Conservation (phyloP, 116 monocot species). For the Cymodocea nodosa region DNA sequence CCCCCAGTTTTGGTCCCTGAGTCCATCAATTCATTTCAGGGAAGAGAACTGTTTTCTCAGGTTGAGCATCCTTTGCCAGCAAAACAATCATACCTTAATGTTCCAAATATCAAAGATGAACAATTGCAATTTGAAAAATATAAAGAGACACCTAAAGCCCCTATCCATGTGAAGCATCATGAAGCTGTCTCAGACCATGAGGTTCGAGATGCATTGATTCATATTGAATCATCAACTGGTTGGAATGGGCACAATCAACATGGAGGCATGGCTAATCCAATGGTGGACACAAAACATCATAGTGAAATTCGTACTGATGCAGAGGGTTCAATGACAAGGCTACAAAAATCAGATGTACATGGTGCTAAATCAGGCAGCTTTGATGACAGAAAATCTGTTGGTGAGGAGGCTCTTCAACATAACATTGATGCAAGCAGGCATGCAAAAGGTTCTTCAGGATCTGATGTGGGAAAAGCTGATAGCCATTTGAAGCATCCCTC, state of each 20-base stretch:
- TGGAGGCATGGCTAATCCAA: neutral
- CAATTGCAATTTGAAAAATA: slow-evolving; percentile 28
- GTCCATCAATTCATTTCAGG: slow-evolving; percentile 30
- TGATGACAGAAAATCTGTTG: slow-evolving; percentile 1
- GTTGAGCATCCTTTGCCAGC: slow-evolving; percentile 16
- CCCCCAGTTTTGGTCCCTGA: slow-evolving; percentile 50
- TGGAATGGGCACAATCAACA: neutral
- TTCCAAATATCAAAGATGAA: slow-evolving; percentile 23
- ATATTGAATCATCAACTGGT: neutral
- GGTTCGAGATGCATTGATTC: neutral
- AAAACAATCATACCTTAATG: slow-evolving; percentile 2
- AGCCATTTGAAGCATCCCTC: neutral
- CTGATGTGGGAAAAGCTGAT: neutral
- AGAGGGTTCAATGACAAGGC: neutral
- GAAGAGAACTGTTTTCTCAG: slow-evolving; percentile 24
- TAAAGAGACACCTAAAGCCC: slow-evolving; percentile 13
- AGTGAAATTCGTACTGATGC: slow-evolving; percentile 1
- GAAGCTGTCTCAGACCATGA: slow-evolving; percentile 1
- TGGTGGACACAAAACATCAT: neutral
- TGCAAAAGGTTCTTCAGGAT: neutral
- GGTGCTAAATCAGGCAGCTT: neutral
- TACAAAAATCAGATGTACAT: neutral
- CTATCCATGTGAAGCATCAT: neutral
- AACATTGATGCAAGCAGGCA: neutral
- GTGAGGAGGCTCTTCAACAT: slow-evolving; percentile 2